Percentiles rank a stretch among this genome's conserved stretches.
Evolutionary conservation across 768 basidiomycete species (phyloP).

Genomic region (Lyophyllum semitale): DNA sequence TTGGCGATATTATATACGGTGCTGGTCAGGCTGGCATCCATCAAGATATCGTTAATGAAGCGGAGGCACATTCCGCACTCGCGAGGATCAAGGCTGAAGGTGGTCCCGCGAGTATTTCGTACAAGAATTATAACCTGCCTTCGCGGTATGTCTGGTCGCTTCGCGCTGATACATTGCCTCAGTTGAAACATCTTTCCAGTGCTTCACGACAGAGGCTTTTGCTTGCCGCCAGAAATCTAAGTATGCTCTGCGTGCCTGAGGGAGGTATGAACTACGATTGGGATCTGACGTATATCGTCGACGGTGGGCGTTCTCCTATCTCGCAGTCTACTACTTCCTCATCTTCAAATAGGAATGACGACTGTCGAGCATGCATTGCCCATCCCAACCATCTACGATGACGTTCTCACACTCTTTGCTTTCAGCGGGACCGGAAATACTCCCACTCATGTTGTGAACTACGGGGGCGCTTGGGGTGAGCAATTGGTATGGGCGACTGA

Average conservation of each 20-base stretch:
- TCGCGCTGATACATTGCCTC: not conserved
- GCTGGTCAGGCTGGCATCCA: slow-evolving; percentile 46
- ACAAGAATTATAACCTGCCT: slow-evolving; percentile 79
- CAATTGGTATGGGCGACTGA: slow-evolving; percentile 67
- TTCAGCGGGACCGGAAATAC: slow-evolving; percentile 72
- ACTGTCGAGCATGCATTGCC: slow-evolving; percentile 75
- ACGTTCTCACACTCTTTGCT: slow-evolving; percentile 62
- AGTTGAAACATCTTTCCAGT: slow-evolving; percentile 27
- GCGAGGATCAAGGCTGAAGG: slow-evolving; percentile 72
- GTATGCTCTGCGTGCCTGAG: slow-evolving; percentile 75
- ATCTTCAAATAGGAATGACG: slow-evolving; percentile 60
- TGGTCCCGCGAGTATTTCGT: slow-evolving; percentile 68
- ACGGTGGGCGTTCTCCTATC: slow-evolving; percentile 42
- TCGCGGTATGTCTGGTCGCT: slow-evolving; percentile 45
- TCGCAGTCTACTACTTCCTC: not conserved
- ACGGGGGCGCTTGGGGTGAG: slow-evolving; percentile 73
- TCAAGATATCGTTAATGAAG: slow-evolving; percentile 62
- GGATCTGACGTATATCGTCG: slow-evolving; percentile 79
- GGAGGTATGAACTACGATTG: slow-evolving; percentile 82
- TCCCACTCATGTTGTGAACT: slow-evolving; percentile 77
- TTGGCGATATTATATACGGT: slow-evolving; percentile 67
- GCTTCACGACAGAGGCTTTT: slow-evolving; percentile 71
- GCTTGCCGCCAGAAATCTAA: slow-evolving; percentile 58
- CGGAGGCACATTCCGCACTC: slow-evolving; percentile 67
- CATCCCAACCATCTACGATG: slow-evolving; percentile 65